These are phyloP conservation scores for Rosellinia necatrix DNA, from an alignment of 2,329 filamentous ascomycete genomes.

Conservation along the genomic window DNA sequence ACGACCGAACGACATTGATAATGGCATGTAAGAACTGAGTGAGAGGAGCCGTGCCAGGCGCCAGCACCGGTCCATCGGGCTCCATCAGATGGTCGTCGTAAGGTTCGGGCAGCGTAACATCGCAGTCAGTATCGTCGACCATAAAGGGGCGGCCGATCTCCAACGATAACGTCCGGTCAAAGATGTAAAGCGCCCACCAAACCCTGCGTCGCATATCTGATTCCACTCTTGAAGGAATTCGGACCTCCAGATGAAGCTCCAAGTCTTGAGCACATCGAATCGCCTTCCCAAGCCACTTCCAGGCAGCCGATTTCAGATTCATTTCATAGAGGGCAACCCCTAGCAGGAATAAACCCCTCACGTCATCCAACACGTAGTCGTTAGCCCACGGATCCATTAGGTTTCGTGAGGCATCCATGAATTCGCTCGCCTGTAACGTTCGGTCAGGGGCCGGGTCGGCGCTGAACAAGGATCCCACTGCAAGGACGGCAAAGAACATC, in stretches of 20 bases:
- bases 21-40: slow-evolving; percentile 77
- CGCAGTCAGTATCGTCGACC: slow-evolving; percentile 88
- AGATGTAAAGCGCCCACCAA: slow-evolving; percentile 93
- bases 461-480: slow-evolving; percentile 78
- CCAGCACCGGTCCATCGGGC: slow-evolving; percentile 58
- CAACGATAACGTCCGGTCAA: slow-evolving; percentile 80
- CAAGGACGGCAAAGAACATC: slow-evolving; percentile 81
- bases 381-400: slow-evolving; percentile 83
- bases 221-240: slow-evolving; percentile 75
- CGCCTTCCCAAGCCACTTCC: slow-evolving; percentile 81
- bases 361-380: slow-evolving; percentile 75
- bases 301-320: slow-evolving; percentile 83
- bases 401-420: slow-evolving; percentile 71
- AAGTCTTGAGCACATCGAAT: slow-evolving; percentile 83
- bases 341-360: slow-evolving; percentile 71
- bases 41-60: slow-evolving; percentile 57
- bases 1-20: slow-evolving; percentile 80
- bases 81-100: slow-evolving; percentile 80
- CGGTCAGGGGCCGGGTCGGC: slow-evolving; percentile 59
- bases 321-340: slow-evolving; percentile 83
- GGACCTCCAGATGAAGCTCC: slow-evolving; percentile 76
- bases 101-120: slow-evolving; percentile 77
- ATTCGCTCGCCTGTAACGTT: slow-evolving; percentile 60
- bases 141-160: slow-evolving; percentile 80
- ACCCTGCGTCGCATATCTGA: slow-evolving; percentile 83